Evolutionary conservation across 352 stramenopile genomes (phyloP).

Genomic region (Phytophthora multivora): DNA sequence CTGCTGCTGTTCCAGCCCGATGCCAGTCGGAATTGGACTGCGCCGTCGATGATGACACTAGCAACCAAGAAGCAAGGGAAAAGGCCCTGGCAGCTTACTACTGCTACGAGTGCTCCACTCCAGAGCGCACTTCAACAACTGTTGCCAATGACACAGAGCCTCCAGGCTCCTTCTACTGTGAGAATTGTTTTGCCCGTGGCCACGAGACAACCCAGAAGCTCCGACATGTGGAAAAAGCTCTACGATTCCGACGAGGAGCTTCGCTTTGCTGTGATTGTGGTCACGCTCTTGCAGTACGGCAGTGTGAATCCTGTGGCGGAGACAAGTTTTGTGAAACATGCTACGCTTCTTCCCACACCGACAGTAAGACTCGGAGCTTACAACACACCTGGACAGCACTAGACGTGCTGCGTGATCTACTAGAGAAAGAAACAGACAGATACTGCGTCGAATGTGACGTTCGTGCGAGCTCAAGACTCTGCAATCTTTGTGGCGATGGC

Average conservation of each 20-base stretch:
- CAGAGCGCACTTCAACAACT: not conserved
- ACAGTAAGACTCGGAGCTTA: constrained; percentile 27
- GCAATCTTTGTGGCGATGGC: constrained; percentile 80
- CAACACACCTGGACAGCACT: constrained; percentile 45
- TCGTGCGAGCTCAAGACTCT: constrained; percentile 45
- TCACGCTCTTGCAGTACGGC: constrained; percentile 37
- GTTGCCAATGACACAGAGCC: not conserved
- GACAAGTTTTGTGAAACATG: constrained; percentile 66
- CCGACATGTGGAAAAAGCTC: constrained; percentile 42
- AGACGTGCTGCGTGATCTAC: constrained; percentile 62
- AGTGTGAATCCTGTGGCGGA: constrained; percentile 60
- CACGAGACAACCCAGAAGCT: constrained; percentile 55
- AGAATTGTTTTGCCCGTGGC: constrained; percentile 51
- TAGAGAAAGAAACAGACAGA: constrained; percentile 51
- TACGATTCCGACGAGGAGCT: constrained; percentile 62
- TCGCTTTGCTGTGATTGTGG: constrained; percentile 64
- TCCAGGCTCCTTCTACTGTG: constrained; percentile 64
- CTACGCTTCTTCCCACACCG: constrained; percentile 44
- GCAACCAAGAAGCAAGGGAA: constrained; percentile 12
- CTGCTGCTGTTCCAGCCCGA: constrained; percentile 12
- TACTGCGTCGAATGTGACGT: constrained; percentile 81
- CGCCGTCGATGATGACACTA: constrained; percentile 7
- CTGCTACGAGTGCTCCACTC: constrained; percentile 38
- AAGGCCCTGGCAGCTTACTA: constrained; percentile 44
- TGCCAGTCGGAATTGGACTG: constrained; percentile 39